Percentiles rank a stretch among this genome's conserved stretches.
phyloP scores from a whole-genome alignment of 148 eudicot species.

The Fagopyrum homotropicum region DNA sequence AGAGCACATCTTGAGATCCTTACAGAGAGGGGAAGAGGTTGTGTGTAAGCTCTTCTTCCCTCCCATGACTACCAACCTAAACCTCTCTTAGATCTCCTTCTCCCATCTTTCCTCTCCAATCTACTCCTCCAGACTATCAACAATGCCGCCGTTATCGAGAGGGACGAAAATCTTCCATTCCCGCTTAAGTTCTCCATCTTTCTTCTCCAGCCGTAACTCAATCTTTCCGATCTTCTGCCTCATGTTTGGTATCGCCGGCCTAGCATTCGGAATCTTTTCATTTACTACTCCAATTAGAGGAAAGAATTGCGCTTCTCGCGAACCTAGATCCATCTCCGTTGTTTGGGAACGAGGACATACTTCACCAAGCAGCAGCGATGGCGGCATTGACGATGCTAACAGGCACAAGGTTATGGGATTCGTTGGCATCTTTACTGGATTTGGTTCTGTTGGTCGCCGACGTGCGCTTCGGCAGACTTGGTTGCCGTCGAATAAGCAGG shows the following conservation, averaged over 20 bases:
- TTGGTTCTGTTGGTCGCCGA: slow-evolving; percentile 61
- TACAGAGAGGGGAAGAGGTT: background rate
- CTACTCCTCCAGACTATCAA: background rate
- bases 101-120: background rate
- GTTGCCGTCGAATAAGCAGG: slow-evolving; percentile 76
- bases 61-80: slow-evolving; percentile 9
- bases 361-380: background rate
- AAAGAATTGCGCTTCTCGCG: slow-evolving; percentile 19
- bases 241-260: slow-evolving; percentile 24
- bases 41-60: background rate
- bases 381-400: slow-evolving; percentile 20
- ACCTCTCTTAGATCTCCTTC: background rate
- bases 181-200: slow-evolving; percentile 22
- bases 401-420: slow-evolving; percentile 88
- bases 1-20: background rate
- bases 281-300: slow-evolving; percentile 17
- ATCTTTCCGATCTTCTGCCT: slow-evolving; percentile 27
- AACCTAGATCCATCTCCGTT: slow-evolving; percentile 43
- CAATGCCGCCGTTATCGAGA: slow-evolving; percentile 45
- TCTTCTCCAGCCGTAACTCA: slow-evolving; percentile 20
- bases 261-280: slow-evolving; percentile 25
- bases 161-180: slow-evolving; percentile 35
- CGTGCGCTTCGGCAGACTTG: slow-evolving; percentile 67
- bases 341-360: slow-evolving; percentile 33
- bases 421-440: slow-evolving; percentile 91